Conservation (phyloP, 2,329 filamentous ascomycete genomes). For the Thermothelomyces thermophilus region DNA sequence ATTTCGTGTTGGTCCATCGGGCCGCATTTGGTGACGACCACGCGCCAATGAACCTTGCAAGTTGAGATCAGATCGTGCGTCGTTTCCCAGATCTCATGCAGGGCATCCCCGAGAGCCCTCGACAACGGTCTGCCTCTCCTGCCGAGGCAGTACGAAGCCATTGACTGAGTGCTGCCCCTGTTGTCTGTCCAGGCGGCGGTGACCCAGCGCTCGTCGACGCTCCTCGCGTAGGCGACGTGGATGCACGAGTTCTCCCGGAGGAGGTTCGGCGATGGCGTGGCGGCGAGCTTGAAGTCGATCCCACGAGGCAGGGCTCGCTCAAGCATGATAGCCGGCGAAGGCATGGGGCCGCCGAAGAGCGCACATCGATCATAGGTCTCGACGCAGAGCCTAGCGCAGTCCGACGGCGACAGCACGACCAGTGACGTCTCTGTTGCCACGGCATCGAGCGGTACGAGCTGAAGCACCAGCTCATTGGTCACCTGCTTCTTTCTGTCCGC, state of each 20-base stretch:
- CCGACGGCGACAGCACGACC: slow-evolving; percentile 53
- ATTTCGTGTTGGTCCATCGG: slow-evolving; percentile 61
- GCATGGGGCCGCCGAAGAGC: slow-evolving; percentile 47
- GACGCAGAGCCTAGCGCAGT: slow-evolving; percentile 58
- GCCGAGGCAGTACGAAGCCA: slow-evolving; percentile 64
- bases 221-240: slow-evolving; percentile 72
- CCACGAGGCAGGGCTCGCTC: slow-evolving; percentile 62
- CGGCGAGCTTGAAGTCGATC: slow-evolving; percentile 67
- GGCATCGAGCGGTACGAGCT: slow-evolving; percentile 64
- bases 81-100: slow-evolving; percentile 69
- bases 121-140: slow-evolving; percentile 48
- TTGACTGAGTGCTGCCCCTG: slow-evolving; percentile 65
- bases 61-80: slow-evolving; percentile 66
- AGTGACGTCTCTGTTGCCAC: slow-evolving; percentile 58
- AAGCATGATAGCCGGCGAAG: slow-evolving; percentile 65
- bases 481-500: slow-evolving; percentile 42
- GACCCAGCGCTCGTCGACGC: slow-evolving; percentile 70
- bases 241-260: slow-evolving; percentile 74
- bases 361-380: slow-evolving; percentile 74
- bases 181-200: slow-evolving; percentile 77
- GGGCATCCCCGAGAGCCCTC: slow-evolving; percentile 55
- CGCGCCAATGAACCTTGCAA: slow-evolving; percentile 68
- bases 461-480: slow-evolving; percentile 64
- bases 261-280: slow-evolving; percentile 63
- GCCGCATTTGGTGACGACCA: slow-evolving; percentile 67